Evolutionary conservation across 345 rosid genomes (phyloP).

Genomic region (Streptanthus diversifolius): DNA sequence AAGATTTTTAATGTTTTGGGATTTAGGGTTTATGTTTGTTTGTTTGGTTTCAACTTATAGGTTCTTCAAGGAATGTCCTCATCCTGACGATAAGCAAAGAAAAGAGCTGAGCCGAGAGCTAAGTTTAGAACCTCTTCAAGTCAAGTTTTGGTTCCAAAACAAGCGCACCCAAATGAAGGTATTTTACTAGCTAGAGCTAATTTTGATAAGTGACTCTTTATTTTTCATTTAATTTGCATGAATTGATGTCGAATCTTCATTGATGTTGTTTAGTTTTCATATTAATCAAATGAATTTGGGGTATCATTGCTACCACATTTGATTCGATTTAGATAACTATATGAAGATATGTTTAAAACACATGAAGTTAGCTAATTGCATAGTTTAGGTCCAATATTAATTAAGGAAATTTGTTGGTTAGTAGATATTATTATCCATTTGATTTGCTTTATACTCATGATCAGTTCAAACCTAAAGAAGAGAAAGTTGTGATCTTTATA

Average conservation of each 20-base stretch:
- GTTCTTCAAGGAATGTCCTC: conserved; percentile 91
- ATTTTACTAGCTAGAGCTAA: neutral
- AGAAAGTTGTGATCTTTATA: neutral
- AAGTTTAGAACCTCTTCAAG: conserved; percentile 75
- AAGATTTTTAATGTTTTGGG: neutral
- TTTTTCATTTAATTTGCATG: neutral
- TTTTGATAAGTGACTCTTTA: neutral
- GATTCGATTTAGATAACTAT: neutral
- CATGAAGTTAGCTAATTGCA: neutral
- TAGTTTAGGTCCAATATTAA: neutral
- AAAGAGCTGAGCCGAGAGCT: conserved; percentile 79
- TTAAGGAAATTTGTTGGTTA: neutral
- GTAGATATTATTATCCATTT: neutral
- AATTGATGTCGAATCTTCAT: neutral
- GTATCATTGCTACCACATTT: neutral
- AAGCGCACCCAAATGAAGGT: conserved; percentile 99
- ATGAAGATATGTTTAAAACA: neutral
- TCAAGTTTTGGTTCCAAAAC: conserved; percentile 98
- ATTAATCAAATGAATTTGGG: neutral
- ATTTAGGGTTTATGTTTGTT: conserved; percentile 15
- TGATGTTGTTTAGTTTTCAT: neutral
- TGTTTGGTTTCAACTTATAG: conserved; percentile 34
- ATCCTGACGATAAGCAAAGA: conserved; percentile 95
- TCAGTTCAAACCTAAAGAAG: neutral
- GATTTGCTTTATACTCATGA: neutral